phyloP scores from a whole-genome alignment of 129 eudicot genomes.

The Pulicaria dysenterica region DNA sequence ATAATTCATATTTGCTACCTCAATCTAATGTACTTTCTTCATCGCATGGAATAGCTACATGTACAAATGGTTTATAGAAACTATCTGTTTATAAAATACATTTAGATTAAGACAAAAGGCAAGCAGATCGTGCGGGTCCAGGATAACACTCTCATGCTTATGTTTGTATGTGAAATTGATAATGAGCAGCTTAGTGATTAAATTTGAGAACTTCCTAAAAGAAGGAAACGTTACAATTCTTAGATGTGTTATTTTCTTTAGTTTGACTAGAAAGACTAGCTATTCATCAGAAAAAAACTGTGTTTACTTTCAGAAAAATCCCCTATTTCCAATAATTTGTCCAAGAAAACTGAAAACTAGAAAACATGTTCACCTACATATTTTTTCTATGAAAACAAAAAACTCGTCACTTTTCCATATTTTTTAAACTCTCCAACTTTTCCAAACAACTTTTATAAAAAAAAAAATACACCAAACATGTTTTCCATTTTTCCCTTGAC shows the following conservation, averaged over 20 bases:
- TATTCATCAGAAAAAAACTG: background rate
- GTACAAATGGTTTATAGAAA: background rate
- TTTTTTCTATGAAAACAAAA: too few species aligned
- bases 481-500: too few species aligned
- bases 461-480: too few species aligned
- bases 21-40: background rate
- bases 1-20: background rate
- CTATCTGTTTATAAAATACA: background rate
- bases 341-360: too few species aligned
- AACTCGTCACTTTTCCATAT: too few species aligned
- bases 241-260: background rate
- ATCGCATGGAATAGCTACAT: background rate
- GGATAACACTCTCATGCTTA: background rate
- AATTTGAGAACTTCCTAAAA: background rate
- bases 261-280: background rate
- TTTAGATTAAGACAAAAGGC: too few species aligned
- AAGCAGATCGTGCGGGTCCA: background rate
- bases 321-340: background rate
- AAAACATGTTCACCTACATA: too few species aligned
- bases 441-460: too few species aligned
- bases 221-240: background rate
- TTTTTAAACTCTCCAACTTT: too few species aligned
- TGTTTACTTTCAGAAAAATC: background rate
- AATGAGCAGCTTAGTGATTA: background rate
- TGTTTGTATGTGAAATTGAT: background rate